Conservation (phyloP, 148 eudicot species). For the Amaranthus palmeri region DNA sequence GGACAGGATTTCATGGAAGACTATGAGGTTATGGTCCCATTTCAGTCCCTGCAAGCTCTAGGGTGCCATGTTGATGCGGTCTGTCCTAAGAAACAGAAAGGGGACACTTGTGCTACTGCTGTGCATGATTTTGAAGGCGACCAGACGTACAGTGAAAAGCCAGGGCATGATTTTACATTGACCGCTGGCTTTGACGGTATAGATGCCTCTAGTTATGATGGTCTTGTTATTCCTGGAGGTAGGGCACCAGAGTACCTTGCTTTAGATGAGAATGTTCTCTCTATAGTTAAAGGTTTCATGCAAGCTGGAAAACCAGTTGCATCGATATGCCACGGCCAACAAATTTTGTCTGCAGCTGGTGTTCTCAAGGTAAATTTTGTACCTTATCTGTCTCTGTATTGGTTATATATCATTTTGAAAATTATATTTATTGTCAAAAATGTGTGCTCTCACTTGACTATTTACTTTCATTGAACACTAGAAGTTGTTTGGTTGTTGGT, state of each 20-base stretch:
- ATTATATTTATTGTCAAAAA: neutral
- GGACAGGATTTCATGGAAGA: conserved; percentile 96
- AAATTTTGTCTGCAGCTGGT: conserved; percentile 95
- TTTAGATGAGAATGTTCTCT: conserved; percentile 64
- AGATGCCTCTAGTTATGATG: conserved; percentile 76
- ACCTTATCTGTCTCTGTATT: neutral
- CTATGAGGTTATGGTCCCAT: conserved; percentile 92
- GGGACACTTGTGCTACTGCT: conserved; percentile 80
- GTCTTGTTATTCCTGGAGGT: conserved; percentile 96
- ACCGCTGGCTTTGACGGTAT: conserved; percentile 64
- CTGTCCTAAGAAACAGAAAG: conserved; percentile 77
- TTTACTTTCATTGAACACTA: neutral
- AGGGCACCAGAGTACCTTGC: conserved; percentile 97
- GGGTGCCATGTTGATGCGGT: conserved; percentile 97
- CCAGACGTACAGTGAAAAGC: conserved; percentile 94
- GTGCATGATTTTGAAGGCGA: conserved; percentile 99
- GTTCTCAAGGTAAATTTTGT: conserved; percentile 70
- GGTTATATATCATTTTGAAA: neutral
- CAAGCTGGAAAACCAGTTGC: conserved; percentile 80
- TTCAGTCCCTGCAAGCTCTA: conserved; percentile 90
- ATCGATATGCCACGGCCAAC: conserved; percentile 99
- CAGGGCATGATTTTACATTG: conserved; percentile 76
- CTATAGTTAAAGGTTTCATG: conserved; percentile 74
- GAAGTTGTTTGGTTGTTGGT: too few species aligned
- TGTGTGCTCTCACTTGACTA: neutral